Conservation (phyloP, 768 basidiomycete species). For the Tulasnella sp. region DNA sequence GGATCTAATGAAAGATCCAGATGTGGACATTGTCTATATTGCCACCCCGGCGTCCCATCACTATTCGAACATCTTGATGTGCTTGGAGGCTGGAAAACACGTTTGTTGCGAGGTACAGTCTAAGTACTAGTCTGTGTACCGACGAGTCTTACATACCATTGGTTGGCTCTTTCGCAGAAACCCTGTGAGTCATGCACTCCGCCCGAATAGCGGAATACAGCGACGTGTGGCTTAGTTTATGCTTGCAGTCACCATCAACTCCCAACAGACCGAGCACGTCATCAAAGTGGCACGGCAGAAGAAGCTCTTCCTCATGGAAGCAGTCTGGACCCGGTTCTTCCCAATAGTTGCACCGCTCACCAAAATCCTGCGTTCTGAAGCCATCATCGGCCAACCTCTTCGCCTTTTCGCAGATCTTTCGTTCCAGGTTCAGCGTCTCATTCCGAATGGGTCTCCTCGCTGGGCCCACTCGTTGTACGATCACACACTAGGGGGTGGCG, state of each 20-base stretch:
- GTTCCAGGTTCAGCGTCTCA: background rate
- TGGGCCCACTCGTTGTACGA: slow-evolving; percentile 13
- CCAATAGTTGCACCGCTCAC: slow-evolving; percentile 15
- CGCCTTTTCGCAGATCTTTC: slow-evolving; percentile 20
- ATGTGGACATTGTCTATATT: slow-evolving; percentile 22
- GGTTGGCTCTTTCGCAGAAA: slow-evolving; percentile 17
- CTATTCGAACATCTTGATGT: slow-evolving; percentile 18
- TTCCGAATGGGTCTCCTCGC: background rate
- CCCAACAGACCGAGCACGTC: slow-evolving; percentile 17
- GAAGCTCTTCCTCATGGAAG: slow-evolving; percentile 19
- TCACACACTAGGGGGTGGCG: slow-evolving; percentile 21
- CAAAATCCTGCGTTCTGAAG: slow-evolving; percentile 10
- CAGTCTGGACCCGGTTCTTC: slow-evolving; percentile 22
- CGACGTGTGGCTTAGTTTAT: background rate
- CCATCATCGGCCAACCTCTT: slow-evolving; percentile 15
- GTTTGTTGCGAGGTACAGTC: slow-evolving; percentile 20
- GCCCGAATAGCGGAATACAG: background rate
- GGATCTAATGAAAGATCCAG: slow-evolving; percentile 18
- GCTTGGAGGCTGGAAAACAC: slow-evolving; percentile 20
- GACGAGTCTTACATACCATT: too few species aligned
- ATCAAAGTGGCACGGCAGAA: slow-evolving; percentile 14
- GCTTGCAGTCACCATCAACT: slow-evolving; percentile 21
- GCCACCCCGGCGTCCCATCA: slow-evolving; percentile 20
- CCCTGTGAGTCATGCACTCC: slow-evolving; percentile 7
- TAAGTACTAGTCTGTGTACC: too few species aligned